These are phyloP conservation scores for Mayamaea pseudoterrestris DNA, from an alignment of 108 stramenopile species.

Conservation along the genomic window DNA sequence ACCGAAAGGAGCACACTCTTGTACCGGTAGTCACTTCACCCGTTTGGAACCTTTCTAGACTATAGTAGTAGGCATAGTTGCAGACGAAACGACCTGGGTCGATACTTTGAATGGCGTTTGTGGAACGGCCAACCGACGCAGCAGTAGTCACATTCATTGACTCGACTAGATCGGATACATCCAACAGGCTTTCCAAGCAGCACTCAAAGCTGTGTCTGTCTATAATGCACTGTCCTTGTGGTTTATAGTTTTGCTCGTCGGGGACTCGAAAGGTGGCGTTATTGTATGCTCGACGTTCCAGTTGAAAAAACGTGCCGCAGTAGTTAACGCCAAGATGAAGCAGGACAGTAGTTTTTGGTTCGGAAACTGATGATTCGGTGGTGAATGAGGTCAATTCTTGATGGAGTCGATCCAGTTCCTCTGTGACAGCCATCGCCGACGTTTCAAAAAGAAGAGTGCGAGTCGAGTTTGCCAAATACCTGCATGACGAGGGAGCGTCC, in stretches of 20 bases:
- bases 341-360: constrained; percentile 14
- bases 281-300: constrained; percentile 88
- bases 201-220: neutral
- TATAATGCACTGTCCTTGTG: constrained; percentile 33
- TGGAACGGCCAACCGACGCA: constrained; percentile 1
- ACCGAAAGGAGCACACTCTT: neutral
- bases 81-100: constrained; percentile 83
- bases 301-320: constrained; percentile 34
- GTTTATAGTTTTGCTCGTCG: constrained; percentile 71
- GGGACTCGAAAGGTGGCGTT: constrained; percentile 86
- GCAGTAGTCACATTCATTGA: constrained; percentile 11
- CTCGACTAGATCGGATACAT: constrained; percentile 3
- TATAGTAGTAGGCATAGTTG: constrained; percentile 71
- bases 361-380: neutral
- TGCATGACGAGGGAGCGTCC: constrained; percentile 3
- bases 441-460: constrained; percentile 54
- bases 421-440: constrained; percentile 37
- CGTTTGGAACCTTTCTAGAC: constrained; percentile 34
- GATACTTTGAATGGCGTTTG: constrained; percentile 15
- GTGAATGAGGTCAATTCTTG: too few species aligned
- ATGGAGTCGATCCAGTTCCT: constrained; percentile 19
- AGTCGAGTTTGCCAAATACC: constrained; percentile 2
- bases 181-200: constrained; percentile 2
- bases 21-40: neutral
- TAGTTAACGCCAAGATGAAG: constrained; percentile 75